These are phyloP conservation scores for Acacia acuminata DNA, from an alignment of 306 rosid species.

Conservation along the genomic window DNA sequence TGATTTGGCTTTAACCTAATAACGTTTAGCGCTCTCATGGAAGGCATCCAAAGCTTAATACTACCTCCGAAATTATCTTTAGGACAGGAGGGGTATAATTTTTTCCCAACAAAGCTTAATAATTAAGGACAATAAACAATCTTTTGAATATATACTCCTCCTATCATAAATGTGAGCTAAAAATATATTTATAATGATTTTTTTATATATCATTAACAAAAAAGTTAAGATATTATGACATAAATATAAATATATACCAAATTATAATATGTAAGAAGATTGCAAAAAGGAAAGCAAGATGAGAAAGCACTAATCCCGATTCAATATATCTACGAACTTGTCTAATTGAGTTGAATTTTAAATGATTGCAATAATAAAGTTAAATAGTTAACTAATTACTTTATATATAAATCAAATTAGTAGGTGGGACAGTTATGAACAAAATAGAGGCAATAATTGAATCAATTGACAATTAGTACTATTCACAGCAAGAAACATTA, in stretches of 20 bases:
- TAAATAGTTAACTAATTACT: neutral
- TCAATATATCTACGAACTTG: neutral
- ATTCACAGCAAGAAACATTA: neutral
- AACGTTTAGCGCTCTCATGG: neutral
- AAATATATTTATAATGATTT: neutral
- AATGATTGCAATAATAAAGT: neutral
- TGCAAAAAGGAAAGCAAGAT: neutral
- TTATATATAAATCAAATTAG: neutral
- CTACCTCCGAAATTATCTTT: no score
- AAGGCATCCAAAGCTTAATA: constrained; percentile 30
- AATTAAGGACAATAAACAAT: neutral
- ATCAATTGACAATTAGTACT: neutral
- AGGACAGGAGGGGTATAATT: no score
- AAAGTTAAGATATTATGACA: no score
- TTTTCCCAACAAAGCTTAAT: constrained; percentile 19
- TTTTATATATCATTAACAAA: neutral
- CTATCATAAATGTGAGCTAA: neutral
- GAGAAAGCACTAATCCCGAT: neutral
- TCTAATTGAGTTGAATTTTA: neutral
- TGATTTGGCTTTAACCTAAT: constrained; percentile 10
- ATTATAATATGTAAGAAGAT: neutral
- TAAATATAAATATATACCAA: neutral
- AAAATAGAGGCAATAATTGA: neutral
- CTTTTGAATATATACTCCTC: no score
- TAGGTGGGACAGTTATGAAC: neutral